Percentiles rank a stretch among this genome's conserved stretches.
Evolutionary conservation across 2,329 filamentous ascomycete species (phyloP).

Genomic region (Exophiala alcalophila): DNA sequence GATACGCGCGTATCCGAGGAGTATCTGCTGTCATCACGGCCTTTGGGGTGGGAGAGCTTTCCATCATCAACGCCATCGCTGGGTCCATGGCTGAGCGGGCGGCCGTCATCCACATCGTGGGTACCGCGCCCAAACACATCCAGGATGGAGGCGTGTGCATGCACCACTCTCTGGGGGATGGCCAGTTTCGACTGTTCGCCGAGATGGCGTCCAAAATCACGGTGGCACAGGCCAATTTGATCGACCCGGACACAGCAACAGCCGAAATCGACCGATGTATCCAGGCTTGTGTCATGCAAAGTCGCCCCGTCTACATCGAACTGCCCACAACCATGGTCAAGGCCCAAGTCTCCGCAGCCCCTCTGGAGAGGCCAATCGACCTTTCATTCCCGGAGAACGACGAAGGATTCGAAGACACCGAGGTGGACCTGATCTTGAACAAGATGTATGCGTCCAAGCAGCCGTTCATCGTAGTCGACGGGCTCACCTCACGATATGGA

Average conservation of each 20-base stretch:
- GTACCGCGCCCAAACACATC: conserved; percentile 31
- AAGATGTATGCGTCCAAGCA: conserved; percentile 47
- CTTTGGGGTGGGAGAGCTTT: conserved; percentile 57
- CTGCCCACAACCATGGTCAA: conserved; percentile 42
- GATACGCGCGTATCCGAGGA: conserved; percentile 62
- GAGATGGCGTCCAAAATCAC: conserved; percentile 52
- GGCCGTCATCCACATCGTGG: conserved; percentile 60
- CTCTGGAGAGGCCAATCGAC: conserved; percentile 23
- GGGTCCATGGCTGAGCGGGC: conserved; percentile 51
- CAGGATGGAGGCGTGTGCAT: conserved; percentile 27
- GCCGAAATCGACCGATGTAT: conserved; percentile 53
- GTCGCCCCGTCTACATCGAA: conserved; percentile 57
- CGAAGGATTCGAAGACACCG: conserved; percentile 30
- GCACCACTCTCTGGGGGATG: conserved; percentile 44
- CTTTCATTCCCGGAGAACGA: conserved; percentile 25
- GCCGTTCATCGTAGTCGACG: conserved; percentile 54
- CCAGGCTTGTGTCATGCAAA: conserved; percentile 51
- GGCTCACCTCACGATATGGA: conserved; percentile 45
- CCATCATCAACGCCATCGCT: conserved; percentile 36
- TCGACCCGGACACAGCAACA: conserved; percentile 46
- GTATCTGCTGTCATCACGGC: conserved; percentile 50
- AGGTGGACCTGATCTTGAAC: conserved; percentile 34
- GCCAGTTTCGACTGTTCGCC: conserved; percentile 52
- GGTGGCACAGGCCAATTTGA: conserved; percentile 49
- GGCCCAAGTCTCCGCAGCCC: conserved; percentile 19